Conservation (phyloP, 495 filamentous ascomycete genomes). For the Tuber borchii region DNA sequence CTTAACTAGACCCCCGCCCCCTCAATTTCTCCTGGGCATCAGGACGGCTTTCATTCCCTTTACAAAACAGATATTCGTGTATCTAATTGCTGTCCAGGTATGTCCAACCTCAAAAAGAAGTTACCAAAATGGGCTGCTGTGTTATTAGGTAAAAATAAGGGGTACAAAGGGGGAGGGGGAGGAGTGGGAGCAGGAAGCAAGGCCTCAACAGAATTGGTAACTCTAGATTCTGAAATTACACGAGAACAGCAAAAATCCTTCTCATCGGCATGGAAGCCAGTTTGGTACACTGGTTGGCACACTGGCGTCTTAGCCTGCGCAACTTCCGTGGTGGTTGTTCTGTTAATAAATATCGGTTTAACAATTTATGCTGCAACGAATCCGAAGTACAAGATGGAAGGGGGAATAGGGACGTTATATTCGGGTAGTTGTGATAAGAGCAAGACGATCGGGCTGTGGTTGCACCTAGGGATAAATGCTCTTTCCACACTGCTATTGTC, state of each 20-base stretch:
- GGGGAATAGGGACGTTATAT: constrained; percentile 12
- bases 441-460: constrained; percentile 15
- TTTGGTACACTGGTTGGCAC: too few species aligned
- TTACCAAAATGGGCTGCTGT: neutral
- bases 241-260: neutral
- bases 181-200: neutral
- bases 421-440: constrained; percentile 23
- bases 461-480: constrained; percentile 39
- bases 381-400: neutral
- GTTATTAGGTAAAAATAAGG: neutral
- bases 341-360: too few species aligned
- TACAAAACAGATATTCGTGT: too few species aligned
- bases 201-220: neutral
- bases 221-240: neutral
- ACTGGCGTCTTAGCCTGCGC: too few species aligned
- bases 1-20: neutral
- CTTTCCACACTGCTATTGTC: constrained; percentile 35
- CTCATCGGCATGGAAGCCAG: too few species aligned
- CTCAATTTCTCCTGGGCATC: neutral
- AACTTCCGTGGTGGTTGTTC: too few species aligned
- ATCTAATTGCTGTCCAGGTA: neutral
- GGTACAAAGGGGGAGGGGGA: neutral
- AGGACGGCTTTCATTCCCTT: neutral
- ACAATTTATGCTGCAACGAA: too few species aligned
- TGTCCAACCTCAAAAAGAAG: neutral